phyloP scores from a whole-genome alignment of 2,329 filamentous ascomycete species.

The Didymella pinodella region DNA sequence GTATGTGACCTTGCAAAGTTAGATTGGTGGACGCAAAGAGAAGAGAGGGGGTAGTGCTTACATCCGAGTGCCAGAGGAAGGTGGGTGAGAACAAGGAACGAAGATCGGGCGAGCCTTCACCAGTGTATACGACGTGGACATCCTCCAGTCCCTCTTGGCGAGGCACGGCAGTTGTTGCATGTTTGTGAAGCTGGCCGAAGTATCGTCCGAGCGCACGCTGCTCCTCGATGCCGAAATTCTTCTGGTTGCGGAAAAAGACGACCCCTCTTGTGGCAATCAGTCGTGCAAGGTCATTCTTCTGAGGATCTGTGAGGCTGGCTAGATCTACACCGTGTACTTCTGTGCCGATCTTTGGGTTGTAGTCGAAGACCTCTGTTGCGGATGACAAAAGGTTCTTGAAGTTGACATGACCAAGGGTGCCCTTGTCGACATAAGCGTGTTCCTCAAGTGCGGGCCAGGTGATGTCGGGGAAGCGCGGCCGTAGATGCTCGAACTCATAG shows the following conservation, averaged over 20 bases:
- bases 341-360: conserved; percentile 64
- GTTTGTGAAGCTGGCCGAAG: conserved; percentile 63
- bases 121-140: conserved; percentile 64
- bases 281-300: conserved; percentile 63
- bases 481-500: conserved; percentile 62
- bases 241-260: conserved; percentile 65
- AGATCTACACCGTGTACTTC: conserved; percentile 62
- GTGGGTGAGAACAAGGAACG: conserved; percentile 63
- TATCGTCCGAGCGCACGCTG: conserved; percentile 62
- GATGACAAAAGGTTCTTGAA: conserved; percentile 62
- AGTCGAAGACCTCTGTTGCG: conserved; percentile 65
- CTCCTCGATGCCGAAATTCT: conserved; percentile 62
- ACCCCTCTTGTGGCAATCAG: conserved; percentile 64
- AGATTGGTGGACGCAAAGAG: background rate
- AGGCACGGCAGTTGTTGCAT: conserved; percentile 63
- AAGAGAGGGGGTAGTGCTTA: conserved; percentile 39
- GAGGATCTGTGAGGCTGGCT: conserved; percentile 58
- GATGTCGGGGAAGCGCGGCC: conserved; percentile 62
- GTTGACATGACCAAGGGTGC: conserved; percentile 61
- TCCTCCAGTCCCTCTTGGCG: conserved; percentile 60
- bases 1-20: conserved; percentile 59
- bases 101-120: conserved; percentile 62
- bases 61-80: conserved; percentile 65
- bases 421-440: conserved; percentile 62
- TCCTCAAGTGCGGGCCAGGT: conserved; percentile 61